Evolutionary conservation across 1,284 basidiomycete species (phyloP).

Genomic region (Anthracocystis panici-leucophaei): DNA sequence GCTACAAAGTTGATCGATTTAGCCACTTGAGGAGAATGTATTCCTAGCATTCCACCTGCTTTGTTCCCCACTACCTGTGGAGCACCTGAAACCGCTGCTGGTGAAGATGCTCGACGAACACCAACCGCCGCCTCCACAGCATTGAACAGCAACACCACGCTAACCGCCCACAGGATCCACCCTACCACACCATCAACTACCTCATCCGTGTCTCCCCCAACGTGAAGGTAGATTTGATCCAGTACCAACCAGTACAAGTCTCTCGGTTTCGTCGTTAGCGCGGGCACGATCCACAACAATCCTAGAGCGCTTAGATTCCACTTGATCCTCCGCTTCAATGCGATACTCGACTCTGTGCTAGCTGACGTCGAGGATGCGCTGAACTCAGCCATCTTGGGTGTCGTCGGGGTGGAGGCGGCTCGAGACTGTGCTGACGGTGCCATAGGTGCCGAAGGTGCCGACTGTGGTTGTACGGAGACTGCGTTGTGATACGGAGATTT

Average conservation of each 20-base stretch:
- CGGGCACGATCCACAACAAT: constrained; percentile 38
- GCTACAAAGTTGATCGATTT: constrained; percentile 49
- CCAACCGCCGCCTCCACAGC: constrained; percentile 29
- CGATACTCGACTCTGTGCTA: constrained; percentile 13
- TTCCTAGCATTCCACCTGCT: constrained; percentile 12
- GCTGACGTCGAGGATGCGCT: not conserved
- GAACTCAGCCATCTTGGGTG: not conserved
- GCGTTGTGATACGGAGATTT: constrained; percentile 22
- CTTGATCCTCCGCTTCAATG: constrained; percentile 16
- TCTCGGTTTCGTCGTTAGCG: constrained; percentile 19
- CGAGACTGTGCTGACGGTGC: not conserved
- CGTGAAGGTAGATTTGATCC: constrained; percentile 33
- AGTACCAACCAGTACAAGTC: constrained; percentile 41
- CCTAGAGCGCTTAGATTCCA: constrained; percentile 41
- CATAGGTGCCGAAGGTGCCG: constrained; percentile 1
- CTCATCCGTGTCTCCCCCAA: constrained; percentile 40
- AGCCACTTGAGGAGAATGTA: constrained; percentile 37
- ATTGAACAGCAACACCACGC: constrained; percentile 47
- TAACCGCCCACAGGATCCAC: constrained; percentile 42
- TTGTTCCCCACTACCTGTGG: not conserved
- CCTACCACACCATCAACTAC: constrained; percentile 34
- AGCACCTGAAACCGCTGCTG: not conserved
- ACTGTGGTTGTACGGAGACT: constrained; percentile 10
- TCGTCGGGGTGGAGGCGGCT: not conserved
- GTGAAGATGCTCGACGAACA: constrained; percentile 4